Base-by-base conservation (phyloP, 371 early-diverging fungal species). In the Mucor velutinosus region DNA sequence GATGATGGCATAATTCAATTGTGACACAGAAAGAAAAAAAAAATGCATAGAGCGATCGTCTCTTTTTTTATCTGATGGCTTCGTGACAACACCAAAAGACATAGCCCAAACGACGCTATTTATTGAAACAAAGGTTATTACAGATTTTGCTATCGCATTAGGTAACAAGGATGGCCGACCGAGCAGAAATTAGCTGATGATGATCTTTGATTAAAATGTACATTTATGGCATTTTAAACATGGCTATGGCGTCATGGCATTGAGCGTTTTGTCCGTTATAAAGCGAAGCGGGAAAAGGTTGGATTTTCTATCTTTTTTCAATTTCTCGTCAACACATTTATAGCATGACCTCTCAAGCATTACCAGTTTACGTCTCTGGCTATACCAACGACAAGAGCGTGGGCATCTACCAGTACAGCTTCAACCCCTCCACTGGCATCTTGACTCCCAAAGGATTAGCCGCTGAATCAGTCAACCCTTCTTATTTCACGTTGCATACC, bases 371-470 rank as follows among this genome's bases (percentile, higher is more conserved):
- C 33, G 74, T 84, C 8, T 81, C 81, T 49, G 81, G 81, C 25
- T 81, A 81, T 67, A 78, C 81, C 14, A 63, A 67, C 37, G 68
- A 72, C 12, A 57, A 69, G 12, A 69, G 75, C 15, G 56, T 67
- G 32, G 84, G 84, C 25, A 79, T 84, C 21, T 84, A 81, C 49
- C 45, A 49, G 27, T 84, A 81, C 45, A 58, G 60, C 11, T 81
- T 79, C 51, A 71, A 84, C 37, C 19, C 66, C 2, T 19, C 15
- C 0, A 70, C 60, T 15, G 83, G 84, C 27, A 10, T 33, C 15
- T 53, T 84, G 33, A 62, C 49, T 0, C 55, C 53, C 7, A 69
- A 76, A 39, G 64, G 63, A 3, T 66, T 80, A 4, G 78, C 69
- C 0, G 77, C 68, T 4, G 72, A 71, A 23, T 39, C 72, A 10